Conservation (phyloP, 495 filamentous ascomycete genomes). For the Pyronema omphalodes region DNA sequence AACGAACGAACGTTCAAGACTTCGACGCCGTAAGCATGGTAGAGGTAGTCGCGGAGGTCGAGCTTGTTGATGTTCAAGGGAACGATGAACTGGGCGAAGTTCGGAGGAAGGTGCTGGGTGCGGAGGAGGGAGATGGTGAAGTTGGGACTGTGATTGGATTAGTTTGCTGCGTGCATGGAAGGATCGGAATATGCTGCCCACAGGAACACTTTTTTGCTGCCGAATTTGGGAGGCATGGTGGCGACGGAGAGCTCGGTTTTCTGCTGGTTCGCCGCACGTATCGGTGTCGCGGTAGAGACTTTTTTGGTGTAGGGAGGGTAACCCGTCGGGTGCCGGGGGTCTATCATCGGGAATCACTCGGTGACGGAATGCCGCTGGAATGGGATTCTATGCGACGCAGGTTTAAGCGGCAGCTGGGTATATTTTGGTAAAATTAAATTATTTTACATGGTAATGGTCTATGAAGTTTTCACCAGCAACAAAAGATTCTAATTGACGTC, state of each 20-base stretch:
- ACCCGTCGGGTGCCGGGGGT: too few species aligned
- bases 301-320: too few species aligned
- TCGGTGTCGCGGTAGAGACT: too few species aligned
- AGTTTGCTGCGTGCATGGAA: neutral
- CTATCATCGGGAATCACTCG: too few species aligned
- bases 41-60: slow-evolving; percentile 77
- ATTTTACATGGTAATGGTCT: too few species aligned
- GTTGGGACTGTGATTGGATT: slow-evolving; percentile 40
- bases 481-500: too few species aligned
- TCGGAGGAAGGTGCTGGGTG: slow-evolving; percentile 49
- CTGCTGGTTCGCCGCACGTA: too few species aligned
- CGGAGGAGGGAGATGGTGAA: slow-evolving; percentile 60
- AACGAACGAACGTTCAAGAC: slow-evolving; percentile 56
- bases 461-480: too few species aligned
- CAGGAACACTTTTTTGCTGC: slow-evolving; percentile 50
- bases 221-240: slow-evolving; percentile 23
- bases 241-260: neutral
- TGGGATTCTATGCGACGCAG: too few species aligned
- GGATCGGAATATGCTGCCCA: slow-evolving; percentile 27
- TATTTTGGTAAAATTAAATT: too few species aligned
- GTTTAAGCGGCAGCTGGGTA: too few species aligned
- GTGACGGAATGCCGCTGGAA: too few species aligned
- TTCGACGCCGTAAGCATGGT: slow-evolving; percentile 50
- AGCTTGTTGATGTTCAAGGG: slow-evolving; percentile 81
- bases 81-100: slow-evolving; percentile 66